phyloP scores from a whole-genome alignment of 345 rosid genomes.

The Noccaea caerulescens region DNA sequence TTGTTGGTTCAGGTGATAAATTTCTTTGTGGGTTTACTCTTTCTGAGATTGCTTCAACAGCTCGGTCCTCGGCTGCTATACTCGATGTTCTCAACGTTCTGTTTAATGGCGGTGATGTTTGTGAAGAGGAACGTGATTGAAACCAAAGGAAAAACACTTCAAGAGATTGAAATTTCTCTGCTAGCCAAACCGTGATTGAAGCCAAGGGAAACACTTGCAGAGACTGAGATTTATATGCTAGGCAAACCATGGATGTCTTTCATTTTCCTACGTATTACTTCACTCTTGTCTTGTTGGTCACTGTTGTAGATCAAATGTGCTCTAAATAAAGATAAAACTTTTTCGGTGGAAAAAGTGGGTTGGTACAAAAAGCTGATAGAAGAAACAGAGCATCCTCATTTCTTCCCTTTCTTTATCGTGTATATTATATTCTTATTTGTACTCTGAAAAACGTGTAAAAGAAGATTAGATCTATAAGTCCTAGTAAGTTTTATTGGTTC shows the following conservation, averaged over 20 bases:
- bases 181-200: conserved; percentile 43
- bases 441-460: too few species aligned
- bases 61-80: conserved; percentile 83
- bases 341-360: too few species aligned
- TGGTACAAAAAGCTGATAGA: too few species aligned
- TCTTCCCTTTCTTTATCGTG: too few species aligned
- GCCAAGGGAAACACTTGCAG: too few species aligned
- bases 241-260: conserved; percentile 13
- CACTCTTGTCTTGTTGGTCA: not conserved
- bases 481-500: too few species aligned
- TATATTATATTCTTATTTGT: too few species aligned
- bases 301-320: not conserved
- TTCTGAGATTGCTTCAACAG: conserved; percentile 78
- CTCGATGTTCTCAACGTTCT: conserved; percentile 74
- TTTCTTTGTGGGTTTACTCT: conserved; percentile 94
- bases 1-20: conserved; percentile 69
- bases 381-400: too few species aligned
- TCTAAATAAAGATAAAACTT: not conserved
- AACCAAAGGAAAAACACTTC: conserved; percentile 97
- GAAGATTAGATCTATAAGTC: too few species aligned
- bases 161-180: conserved; percentile 96
- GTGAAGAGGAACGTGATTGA: conserved; percentile 85
- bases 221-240: too few species aligned
- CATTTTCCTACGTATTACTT: not conserved
- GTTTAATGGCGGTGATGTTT: conserved; percentile 80